Evolutionary conservation across 2,329 filamentous ascomycete species (phyloP), one percentile per base, ranked within the genome.

Genomic region (Colletotrichum lentis): DNA sequence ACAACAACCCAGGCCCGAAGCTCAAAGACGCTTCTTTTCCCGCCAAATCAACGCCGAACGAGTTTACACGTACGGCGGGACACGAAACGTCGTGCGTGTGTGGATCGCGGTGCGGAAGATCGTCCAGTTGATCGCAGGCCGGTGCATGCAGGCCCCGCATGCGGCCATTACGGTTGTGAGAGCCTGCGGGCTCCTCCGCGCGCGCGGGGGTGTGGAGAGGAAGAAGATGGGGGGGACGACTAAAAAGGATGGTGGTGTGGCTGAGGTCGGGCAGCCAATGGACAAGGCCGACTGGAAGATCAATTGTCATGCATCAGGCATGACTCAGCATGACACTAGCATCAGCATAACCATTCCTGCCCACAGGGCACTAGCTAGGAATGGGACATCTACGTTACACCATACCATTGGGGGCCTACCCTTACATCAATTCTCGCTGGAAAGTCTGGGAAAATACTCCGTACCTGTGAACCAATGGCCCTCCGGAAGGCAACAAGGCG

Each of bases 361-460:
- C n/a, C n/a, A n/a, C n/a, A n/a, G n/a, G n/a, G n/a, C n/a, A n/a
- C n/a, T n/a, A n/a, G n/a, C n/a, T n/a, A n/a, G n/a, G n/a, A n/a
- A n/a, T n/a, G n/a, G n/a, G n/a, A n/a, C n/a, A n/a, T n/a, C n/a
- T n/a, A n/a, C n/a, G n/a, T n/a, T n/a, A n/a, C n/a, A n/a, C n/a
- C n/a, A n/a, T n/a, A n/a, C n/a, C n/a, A n/a, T n/a, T n/a, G n/a
- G n/a, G n/a, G n/a, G n/a, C n/a, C n/a, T n/a, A n/a, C n/a, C n/a
- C n/a, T n/a, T n/a, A 66, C 49, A 35, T 55, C 63, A 67, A 71
- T 69, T 68, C 67, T 67, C 69, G 69, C 69, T 66, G 62, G 41
- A 69, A 70, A 59, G 39, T 22, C 22, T 61, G 62, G 56, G 37
- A 54, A 46, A 54, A 47, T 54, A 53, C n/a, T n/a, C n/a, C n/a